These are phyloP conservation scores for Barbatosphaeria neglecta DNA, from an alignment of 495 filamentous ascomycete species.

Conservation along the genomic window DNA sequence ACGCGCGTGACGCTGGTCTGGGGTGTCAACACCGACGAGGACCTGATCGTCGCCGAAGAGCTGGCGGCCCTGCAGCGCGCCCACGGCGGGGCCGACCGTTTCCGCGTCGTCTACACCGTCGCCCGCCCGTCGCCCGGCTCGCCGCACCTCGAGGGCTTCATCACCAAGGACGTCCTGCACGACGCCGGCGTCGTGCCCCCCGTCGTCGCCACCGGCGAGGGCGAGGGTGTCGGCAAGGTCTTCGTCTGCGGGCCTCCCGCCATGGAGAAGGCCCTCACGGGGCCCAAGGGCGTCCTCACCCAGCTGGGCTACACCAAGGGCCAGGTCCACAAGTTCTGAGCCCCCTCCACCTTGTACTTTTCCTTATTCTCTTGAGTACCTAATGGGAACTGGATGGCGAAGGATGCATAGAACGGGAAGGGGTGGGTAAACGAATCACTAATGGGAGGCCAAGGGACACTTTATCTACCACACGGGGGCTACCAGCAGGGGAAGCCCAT, in stretches of 20 bases:
- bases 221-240: slow-evolving; percentile 35
- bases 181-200: slow-evolving; percentile 27
- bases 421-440: no score
- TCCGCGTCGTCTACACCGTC: slow-evolving; percentile 50
- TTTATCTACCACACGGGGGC: no score
- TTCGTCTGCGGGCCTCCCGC: slow-evolving; percentile 56
- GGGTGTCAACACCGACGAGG: slow-evolving; percentile 51
- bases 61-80: slow-evolving; percentile 38
- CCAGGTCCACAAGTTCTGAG: slow-evolving; percentile 47
- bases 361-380: no score
- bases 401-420: no score
- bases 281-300: slow-evolving; percentile 29
- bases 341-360: no score
- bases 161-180: slow-evolving; percentile 44
- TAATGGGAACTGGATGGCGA: no score
- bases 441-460: no score
- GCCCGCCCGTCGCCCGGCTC: slow-evolving; percentile 31
- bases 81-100: slow-evolving; percentile 40
- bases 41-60: slow-evolving; percentile 46
- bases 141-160: slow-evolving; percentile 38
- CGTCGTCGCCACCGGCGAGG: background rate
- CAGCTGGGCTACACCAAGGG: slow-evolving; percentile 42
- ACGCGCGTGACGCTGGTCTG: slow-evolving; percentile 55
- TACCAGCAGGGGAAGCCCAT: no score
- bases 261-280: slow-evolving; percentile 48